These are phyloP conservation scores for Lactifluus piperatus DNA, from an alignment of 768 basidiomycete genomes.

Conservation along the genomic window DNA sequence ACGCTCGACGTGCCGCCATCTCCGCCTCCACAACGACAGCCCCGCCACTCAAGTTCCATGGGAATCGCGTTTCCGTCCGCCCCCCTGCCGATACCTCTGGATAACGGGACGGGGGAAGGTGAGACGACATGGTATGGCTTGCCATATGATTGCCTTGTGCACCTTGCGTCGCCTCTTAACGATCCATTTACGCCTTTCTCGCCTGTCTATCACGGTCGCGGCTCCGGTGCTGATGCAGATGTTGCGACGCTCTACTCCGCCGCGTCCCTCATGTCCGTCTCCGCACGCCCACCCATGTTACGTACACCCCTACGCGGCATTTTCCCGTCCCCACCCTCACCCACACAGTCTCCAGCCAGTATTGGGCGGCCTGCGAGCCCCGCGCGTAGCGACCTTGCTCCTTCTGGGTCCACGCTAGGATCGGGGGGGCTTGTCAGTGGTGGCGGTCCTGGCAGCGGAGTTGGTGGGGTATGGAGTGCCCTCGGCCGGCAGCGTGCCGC, in stretches of 20 bases:
- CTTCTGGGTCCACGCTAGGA: not conserved
- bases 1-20: constrained; percentile 16
- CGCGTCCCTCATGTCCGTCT: constrained; percentile 67
- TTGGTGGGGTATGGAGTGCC: constrained; percentile 26
- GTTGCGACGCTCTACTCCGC: constrained; percentile 85
- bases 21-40: constrained; percentile 19
- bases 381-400: constrained; percentile 23
- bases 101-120: constrained; percentile 22
- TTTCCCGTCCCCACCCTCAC: constrained; percentile 22
- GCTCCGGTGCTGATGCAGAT: constrained; percentile 55
- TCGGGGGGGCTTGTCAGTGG: not conserved
- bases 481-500: constrained; percentile 36
- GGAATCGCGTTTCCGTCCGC: not conserved
- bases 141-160: constrained; percentile 62
- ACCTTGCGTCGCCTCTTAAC: constrained; percentile 55
- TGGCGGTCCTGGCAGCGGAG: not conserved
- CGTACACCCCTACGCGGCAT: constrained; percentile 32
- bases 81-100: not conserved
- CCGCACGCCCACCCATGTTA: constrained; percentile 28
- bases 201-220: constrained; percentile 25
- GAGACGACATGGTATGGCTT: constrained; percentile 46
- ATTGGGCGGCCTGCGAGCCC: constrained; percentile 26
- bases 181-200: constrained; percentile 43
- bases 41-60: constrained; percentile 23
- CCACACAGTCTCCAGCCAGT: constrained; percentile 21